A percentile compares a stretch with the other conserved stretches of the same genome.
phyloP scores from a whole-genome alignment of 2,329 filamentous ascomycete species.

The Penicillium decumbens region DNA sequence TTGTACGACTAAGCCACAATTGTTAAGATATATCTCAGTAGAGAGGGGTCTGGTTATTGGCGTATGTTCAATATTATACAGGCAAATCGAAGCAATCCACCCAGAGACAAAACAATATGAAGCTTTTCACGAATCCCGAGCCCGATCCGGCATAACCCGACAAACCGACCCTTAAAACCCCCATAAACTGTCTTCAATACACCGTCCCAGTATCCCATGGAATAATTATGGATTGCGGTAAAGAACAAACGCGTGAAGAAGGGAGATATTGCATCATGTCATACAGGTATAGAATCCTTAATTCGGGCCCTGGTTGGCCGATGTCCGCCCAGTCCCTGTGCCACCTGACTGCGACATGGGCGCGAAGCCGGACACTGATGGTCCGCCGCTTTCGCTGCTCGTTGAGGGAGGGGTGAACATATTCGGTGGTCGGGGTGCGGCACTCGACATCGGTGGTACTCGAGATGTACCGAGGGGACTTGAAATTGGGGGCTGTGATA shows the following conservation, averaged over 20 bases:
- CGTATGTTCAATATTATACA: slow-evolving; percentile 3
- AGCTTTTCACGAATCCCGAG: neutral
- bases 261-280: neutral
- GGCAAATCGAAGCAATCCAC: neutral
- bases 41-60: slow-evolving; percentile 4
- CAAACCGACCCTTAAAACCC: neutral
- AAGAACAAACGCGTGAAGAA: neutral
- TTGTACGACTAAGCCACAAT: neutral
- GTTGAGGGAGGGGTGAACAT: slow-evolving; percentile 16
- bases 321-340: slow-evolving; percentile 9
- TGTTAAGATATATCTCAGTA: neutral
- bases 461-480: slow-evolving; percentile 23
- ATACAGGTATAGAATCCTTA: neutral
- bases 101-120: neutral
- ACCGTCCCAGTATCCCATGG: neutral
- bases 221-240: neutral
- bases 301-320: slow-evolving; percentile 7
- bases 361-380: slow-evolving; percentile 14
- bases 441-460: slow-evolving; percentile 16
- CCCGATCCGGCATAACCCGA: neutral
- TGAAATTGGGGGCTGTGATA: slow-evolving; percentile 17
- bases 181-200: neutral
- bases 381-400: slow-evolving; percentile 12
- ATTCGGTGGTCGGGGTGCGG: slow-evolving; percentile 9
- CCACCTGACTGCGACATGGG: slow-evolving; percentile 12